Percentiles rank a stretch among this genome's conserved stretches.
Evolutionary conservation across 2,329 filamentous ascomycete species (phyloP).

Genomic region (Rhynchosporium agropyri): DNA sequence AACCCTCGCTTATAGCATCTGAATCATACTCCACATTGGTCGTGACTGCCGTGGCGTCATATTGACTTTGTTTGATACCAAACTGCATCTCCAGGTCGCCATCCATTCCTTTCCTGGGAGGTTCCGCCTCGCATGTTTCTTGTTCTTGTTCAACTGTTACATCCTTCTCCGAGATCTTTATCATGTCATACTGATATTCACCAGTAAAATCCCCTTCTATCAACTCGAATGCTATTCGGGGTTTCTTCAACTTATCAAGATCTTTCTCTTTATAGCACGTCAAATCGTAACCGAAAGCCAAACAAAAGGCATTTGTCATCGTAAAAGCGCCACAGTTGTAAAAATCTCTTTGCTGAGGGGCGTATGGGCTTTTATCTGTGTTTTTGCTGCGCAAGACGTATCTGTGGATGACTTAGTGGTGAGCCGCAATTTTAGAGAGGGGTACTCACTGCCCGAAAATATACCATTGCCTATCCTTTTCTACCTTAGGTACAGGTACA

Average conservation of each 20-base stretch:
- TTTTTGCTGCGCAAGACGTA: neutral
- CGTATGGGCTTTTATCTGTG: neutral
- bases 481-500: neutral
- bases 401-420: neutral
- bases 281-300: slow-evolving; percentile 4
- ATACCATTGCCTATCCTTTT: neutral
- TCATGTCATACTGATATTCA: neutral
- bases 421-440: neutral
- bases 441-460: neutral
- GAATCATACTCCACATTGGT: neutral
- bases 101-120: neutral
- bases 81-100: neutral
- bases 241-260: neutral
- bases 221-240: neutral
- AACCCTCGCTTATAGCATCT: neutral
- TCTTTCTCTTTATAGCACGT: neutral
- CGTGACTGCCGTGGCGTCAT: neutral
- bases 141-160: neutral
- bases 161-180: neutral
- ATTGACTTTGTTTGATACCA: neutral
- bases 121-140: neutral
- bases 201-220: neutral
- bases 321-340: neutral
- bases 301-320: neutral
- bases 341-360: neutral